phyloP scores from a whole-genome alignment of 2,329 filamentous ascomycete genomes.

The Penicillium vulpinum region DNA sequence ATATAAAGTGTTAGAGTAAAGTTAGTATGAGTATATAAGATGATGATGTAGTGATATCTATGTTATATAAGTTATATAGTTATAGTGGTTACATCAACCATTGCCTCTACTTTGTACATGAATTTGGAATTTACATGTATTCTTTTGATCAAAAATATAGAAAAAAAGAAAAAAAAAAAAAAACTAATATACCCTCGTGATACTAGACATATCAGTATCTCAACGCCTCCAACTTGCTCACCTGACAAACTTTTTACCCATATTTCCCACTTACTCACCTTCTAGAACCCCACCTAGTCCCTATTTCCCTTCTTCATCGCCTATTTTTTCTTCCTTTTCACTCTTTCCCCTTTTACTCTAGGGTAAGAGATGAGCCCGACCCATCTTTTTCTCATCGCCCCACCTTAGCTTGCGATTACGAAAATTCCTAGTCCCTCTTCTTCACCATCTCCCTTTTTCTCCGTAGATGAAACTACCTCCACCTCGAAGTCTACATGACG shows the following conservation, averaged over 20 bases:
- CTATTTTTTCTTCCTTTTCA: constrained; percentile 2
- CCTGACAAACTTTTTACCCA: background rate
- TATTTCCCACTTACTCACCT: background rate
- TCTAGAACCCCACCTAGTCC: background rate
- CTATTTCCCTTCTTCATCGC: background rate
- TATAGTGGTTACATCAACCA: background rate
- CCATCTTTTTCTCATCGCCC: constrained; percentile 37
- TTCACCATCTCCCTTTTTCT: constrained; percentile 1
- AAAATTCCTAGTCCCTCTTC: constrained; percentile 26
- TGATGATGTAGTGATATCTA: background rate
- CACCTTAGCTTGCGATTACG: constrained; percentile 40
- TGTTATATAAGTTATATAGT: background rate
- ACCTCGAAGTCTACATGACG: constrained; percentile 53
- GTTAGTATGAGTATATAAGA: too few relatives aligned
- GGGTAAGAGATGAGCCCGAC: constrained; percentile 20
- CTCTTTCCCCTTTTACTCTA: constrained; percentile 14
- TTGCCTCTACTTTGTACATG: too few relatives aligned
- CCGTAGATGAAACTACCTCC: constrained; percentile 43
- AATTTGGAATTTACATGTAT: background rate
- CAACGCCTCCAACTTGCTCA: constrained; percentile 4
- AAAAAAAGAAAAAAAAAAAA: background rate
- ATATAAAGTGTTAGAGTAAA: background rate
- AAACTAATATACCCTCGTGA: background rate
- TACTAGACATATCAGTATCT: background rate
- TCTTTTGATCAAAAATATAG: too few relatives aligned